Conservation (phyloP, 2,329 filamentous ascomycete genomes). For the Colletotrichum eremochloae region DNA sequence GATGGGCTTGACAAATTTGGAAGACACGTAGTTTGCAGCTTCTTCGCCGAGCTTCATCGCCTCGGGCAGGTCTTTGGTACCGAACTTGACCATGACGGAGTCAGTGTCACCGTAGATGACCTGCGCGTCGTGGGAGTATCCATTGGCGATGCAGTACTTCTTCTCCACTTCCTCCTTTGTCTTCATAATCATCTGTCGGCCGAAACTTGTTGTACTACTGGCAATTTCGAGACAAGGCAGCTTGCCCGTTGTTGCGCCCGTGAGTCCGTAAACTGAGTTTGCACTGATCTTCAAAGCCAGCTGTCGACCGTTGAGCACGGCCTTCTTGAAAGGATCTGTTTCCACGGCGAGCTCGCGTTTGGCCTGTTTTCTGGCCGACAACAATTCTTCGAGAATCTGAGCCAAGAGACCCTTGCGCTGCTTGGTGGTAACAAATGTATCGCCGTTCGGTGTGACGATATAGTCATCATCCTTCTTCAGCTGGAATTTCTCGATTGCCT, state of each 20-base stretch:
- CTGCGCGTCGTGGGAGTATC: conserved; percentile 93
- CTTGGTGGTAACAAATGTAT: conserved; percentile 90
- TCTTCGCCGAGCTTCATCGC: conserved; percentile 97
- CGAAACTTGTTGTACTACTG: conserved; percentile 96
- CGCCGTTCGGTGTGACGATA: conserved; percentile 94
- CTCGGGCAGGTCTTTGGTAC: conserved; percentile 85
- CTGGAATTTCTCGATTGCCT: conserved; percentile 79
- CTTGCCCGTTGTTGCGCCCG: conserved; percentile 95
- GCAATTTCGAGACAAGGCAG: conserved; percentile 95
- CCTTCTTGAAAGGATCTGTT: conserved; percentile 97
- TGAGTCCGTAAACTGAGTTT: conserved; percentile 98
- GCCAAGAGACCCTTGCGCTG: conserved; percentile 91
- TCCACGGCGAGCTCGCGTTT: conserved; percentile 91
- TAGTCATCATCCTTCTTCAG: conserved; percentile 94
- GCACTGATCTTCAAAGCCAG: conserved; percentile 96
- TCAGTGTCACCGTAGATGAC: conserved; percentile 99
- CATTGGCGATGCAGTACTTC: conserved; percentile 91
- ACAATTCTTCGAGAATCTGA: conserved; percentile 94
- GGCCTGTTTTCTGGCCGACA: conserved; percentile 92
- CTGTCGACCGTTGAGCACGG: conserved; percentile 96
- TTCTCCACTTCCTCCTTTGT: conserved; percentile 96
- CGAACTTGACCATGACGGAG: conserved; percentile 99
- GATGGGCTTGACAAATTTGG: conserved; percentile 95
- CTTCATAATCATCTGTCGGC: conserved; percentile 98
- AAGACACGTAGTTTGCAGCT: conserved; percentile 87